These are phyloP conservation scores for Apophysomyces elegans DNA, from an alignment of 371 early-diverging fungal species.

Conservation along the genomic window DNA sequence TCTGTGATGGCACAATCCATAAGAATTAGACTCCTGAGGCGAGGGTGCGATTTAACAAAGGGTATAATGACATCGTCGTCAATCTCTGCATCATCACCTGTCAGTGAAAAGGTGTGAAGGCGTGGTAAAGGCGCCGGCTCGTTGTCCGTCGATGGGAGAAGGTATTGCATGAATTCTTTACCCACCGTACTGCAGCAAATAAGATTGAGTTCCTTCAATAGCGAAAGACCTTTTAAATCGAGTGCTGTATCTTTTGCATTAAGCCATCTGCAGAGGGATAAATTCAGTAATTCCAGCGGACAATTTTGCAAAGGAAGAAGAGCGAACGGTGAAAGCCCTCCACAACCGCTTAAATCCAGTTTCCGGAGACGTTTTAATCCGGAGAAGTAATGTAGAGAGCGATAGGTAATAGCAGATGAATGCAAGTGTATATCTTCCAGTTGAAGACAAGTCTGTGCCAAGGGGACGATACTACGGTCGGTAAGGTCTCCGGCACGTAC, in stretches of 20 bases:
- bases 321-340: conserved; percentile 28
- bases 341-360: conserved; percentile 37
- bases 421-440: conserved; percentile 36
- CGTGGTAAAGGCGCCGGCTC: conserved; percentile 21
- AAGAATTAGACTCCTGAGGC: conserved; percentile 31
- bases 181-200: conserved; percentile 31
- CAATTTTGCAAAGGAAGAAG: conserved; percentile 40
- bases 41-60: conserved; percentile 38
- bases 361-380: conserved; percentile 23
- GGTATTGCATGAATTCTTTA: background rate
- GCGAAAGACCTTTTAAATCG: conserved; percentile 32
- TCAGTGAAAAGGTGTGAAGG: conserved; percentile 38
- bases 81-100: conserved; percentile 32
- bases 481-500: conserved; percentile 33
- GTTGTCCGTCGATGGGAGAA: conserved; percentile 7
- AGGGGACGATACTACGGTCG: conserved; percentile 36
- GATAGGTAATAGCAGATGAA: conserved; percentile 34
- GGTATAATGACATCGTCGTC: conserved; percentile 38
- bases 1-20: conserved; percentile 49
- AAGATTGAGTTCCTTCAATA: conserved; percentile 40
- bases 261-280: conserved; percentile 49
- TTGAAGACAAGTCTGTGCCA: conserved; percentile 30
- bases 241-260: conserved; percentile 44
- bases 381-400: conserved; percentile 39
- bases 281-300: conserved; percentile 39